Evolutionary conservation across 2,329 filamentous ascomycete genomes (phyloP), one percentile per base, ranked within the genome.

Genomic region (Nemania sp.): DNA sequence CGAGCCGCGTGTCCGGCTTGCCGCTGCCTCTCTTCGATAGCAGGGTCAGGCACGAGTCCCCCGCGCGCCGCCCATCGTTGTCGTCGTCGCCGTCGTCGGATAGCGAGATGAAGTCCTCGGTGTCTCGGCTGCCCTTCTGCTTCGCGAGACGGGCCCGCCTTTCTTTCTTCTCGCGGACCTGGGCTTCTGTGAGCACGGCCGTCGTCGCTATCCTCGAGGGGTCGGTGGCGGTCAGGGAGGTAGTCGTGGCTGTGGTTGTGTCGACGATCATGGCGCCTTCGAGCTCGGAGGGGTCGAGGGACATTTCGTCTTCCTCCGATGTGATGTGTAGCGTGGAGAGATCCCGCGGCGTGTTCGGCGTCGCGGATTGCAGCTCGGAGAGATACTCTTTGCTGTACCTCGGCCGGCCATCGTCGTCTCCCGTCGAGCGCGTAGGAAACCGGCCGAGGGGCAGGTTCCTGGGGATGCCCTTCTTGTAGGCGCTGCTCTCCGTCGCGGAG

Each of bases 151-250:
- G 87, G n/a, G 90, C 89, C 15, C 94, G 86, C 1, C 95, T 86
- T 62, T 92, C 90, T 75, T 97, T 98, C 79, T 93, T 96, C 76
- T 96, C 93, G 29, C 84, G 85, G 52, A 98, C 96, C 71, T 97
- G 91, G 2, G 90, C 86, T 63, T 93, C 90, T 1, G 89, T 92
- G 2, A 94, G 87, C 65, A 97, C 92, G 5, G 80, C 65, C 2
- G 81, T 80, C 13, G 70, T 68, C 11, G 48, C n/a, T 11, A 29
- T 32, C 5, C 6, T 7, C 12, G 49, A 18, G 12, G 29, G 43
- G 4, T 67, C 70, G 69, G 32, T 70, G 69, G 34, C 77, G 74
- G 53, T 75, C 62, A 67, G 74, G 5, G 63, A 72, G 46, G 67
- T 46, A 69, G 72, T 65, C 56, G 82, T 76, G 59, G 67, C 63